Base-by-base conservation (phyloP, 305 asterid genomes). In the Striga hermonthica region DNA sequence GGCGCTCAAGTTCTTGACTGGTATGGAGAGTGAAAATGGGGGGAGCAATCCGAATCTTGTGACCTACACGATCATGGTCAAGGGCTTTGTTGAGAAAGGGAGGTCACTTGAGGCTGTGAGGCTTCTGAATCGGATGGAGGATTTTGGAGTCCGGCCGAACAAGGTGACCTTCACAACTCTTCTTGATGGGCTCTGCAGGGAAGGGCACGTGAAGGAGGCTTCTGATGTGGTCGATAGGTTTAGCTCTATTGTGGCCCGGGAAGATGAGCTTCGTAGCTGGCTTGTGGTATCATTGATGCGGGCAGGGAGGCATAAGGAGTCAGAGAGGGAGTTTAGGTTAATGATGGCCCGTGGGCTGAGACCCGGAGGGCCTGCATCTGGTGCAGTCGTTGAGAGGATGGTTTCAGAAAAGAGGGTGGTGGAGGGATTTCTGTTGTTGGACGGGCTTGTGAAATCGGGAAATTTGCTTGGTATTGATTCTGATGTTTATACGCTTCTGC, bases 141-240 rank as follows among this genome's bases (percentile, higher is more conserved):
- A 71, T 49, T 77, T 60, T 2, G 84, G 86, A 31, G 35, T 82
- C 58, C 79, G 43, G 12, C 98, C 95, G 4, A 87, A 87, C 72
- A 80, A 69, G 71, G 82, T 82, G 38, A 76, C 91, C 3, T 69
- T 87, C 67, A 63, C 57, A 56, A 68, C 82, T 64, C 58, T 89
- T 57, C 73, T 92, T 39, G 79, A 89, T 61, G 95, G 90, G 34
- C 89, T 91, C 62, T 83, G 91, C 65, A 72, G 52, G 57, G 82
- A 87, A n/a, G 95, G 95, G 55, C 75, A 48, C 57, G 22, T 82
- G 7, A 84, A 85, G 39, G 90, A 89, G 76, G 97, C 88, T 47
- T 47, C 67, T 55, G 71, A 73, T 45, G 64, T 83, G 9, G 67
- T 89, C 45, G 82, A 86, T 41, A 81, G 57, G 59, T 86, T 74